phyloP scores from a whole-genome alignment of 345 rosid genomes.

The Schrenkiella parvula region DNA sequence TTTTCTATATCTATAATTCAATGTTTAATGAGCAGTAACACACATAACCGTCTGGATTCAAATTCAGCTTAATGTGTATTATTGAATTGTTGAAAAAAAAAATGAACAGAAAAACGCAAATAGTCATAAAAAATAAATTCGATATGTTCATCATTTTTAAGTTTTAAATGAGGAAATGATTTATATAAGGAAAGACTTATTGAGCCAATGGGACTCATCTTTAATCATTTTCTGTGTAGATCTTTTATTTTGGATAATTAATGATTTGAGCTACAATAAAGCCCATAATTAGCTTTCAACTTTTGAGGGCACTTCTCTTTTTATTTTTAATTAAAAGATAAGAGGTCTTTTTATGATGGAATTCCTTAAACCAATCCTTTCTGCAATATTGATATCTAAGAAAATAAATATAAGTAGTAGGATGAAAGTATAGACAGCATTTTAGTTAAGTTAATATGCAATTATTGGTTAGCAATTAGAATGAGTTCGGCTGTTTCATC shows the following conservation, averaged over 20 bases:
- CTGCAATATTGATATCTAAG: not conserved
- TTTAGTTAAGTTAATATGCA: not conserved
- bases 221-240: not conserved
- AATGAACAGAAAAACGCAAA: too few relatives aligned
- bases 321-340: not conserved
- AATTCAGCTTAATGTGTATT: too few relatives aligned
- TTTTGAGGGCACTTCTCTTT: not conserved
- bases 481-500: slow-evolving; percentile 18
- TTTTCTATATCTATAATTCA: not conserved
- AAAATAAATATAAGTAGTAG: not conserved
- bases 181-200: not conserved
- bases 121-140: too few relatives aligned
- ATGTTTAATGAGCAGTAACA: not conserved
- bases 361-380: slow-evolving; percentile 26
- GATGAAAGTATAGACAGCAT: slow-evolving; percentile 11
- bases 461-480: slow-evolving; percentile 20
- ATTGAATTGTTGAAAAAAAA: too few relatives aligned
- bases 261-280: not conserved
- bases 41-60: too few relatives aligned
- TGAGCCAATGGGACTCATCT: not conserved
- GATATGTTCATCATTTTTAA: not conserved
- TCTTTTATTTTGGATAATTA: not conserved
- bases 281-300: slow-evolving; percentile 4
- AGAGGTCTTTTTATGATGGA: slow-evolving; percentile 23
- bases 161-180: slow-evolving; percentile 8